Evolutionary conservation across 345 rosid species (phyloP), one percentile per base, ranked within the genome.

Genomic region (Eucalyptus regnans): DNA sequence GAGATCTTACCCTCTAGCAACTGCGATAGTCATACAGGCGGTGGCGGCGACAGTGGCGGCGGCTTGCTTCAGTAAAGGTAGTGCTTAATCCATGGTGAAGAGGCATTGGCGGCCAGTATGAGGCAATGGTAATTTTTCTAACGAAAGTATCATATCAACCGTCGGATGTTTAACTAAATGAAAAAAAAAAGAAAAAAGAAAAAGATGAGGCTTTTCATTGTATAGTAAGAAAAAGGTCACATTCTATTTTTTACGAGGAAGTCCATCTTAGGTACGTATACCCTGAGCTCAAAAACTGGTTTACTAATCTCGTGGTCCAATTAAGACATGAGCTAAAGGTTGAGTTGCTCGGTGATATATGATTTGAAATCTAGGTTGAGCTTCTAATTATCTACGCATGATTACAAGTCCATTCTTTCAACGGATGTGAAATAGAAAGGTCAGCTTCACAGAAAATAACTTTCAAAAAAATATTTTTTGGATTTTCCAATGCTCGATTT

Each of bases 401-500:
- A 31, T 29, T 14, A 4, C 4, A 14, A 64, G 71, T 64, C 9
- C 18, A 9, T 29, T 64, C 33, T 64, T 64, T 29, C 71, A 29
- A 29, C 0, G 4, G 37, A 0, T 1, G 17, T 6, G 37, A 29
- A 64, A 64, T 29, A n/a, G 33, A 29, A 62, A 62, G 68, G 12
- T 58, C 25, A 54, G 64, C 56, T 52, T 52, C 9, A 52, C 4
- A 52, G 2, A 52, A 50, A 52, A 52, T 52, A 52, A 52, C 56
- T 52, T 18, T 52, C 56, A 7, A 52, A 4, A 52, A 52, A 18
- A 52, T 18, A 18, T 52, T 52, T 52, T 52, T 52, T 52, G 9
- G 0, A 52, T 1, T 52, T 52, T 18, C 2, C 1, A 2, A 4
- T 1, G 0, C 17, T 52, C 0, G 0, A 52, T 52, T 52, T 0